These are phyloP conservation scores for Botrytis byssoidea DNA, from an alignment of 2,329 filamentous ascomycete genomes.

Conservation along the genomic window DNA sequence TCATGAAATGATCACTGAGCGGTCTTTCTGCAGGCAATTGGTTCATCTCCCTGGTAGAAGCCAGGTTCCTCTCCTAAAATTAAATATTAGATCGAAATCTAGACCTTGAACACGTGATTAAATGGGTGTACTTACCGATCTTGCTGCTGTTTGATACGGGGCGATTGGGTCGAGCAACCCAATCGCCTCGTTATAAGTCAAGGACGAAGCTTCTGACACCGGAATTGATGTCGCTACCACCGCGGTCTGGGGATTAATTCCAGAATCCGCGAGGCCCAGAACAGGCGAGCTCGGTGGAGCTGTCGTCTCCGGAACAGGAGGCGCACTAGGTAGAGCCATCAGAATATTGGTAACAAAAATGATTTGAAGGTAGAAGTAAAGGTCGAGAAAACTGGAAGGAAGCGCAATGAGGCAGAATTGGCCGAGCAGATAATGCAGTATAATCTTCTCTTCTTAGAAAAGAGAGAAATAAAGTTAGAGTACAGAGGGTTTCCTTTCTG, in stretches of 20 bases:
- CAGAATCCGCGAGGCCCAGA: background rate
- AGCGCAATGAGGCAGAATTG: background rate
- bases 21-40: background rate
- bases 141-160: background rate
- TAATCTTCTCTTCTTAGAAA: background rate
- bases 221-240: background rate
- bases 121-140: background rate
- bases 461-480: background rate
- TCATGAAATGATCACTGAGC: constrained; percentile 4
- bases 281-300: constrained; percentile 17
- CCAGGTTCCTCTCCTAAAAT: background rate
- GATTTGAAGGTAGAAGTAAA: background rate
- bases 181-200: constrained; percentile 1
- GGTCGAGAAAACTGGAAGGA: background rate
- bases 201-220: background rate
- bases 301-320: too few relatives aligned
- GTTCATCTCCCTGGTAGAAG: background rate
- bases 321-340: background rate
- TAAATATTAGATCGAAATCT: background rate
- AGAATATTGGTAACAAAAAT: background rate
- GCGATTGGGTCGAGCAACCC: background rate
- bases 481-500: background rate
- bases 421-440: background rate
- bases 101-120: constrained; percentile 1
- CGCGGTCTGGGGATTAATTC: background rate